Conservation (phyloP, 129 eudicot species). For the carrot (Daucus carota) region DNA sequence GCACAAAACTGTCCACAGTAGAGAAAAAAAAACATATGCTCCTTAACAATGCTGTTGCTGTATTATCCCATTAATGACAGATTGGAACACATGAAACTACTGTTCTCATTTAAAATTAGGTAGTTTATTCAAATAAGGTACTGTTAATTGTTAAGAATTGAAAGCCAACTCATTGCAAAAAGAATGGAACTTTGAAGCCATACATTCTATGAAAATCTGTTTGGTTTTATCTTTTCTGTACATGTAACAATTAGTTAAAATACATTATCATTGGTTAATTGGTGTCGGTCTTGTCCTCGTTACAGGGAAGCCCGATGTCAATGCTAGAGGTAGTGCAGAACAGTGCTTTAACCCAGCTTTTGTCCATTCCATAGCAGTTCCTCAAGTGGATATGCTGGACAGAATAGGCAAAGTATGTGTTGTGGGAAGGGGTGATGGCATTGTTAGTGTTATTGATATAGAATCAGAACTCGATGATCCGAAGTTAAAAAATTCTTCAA, state of each 20-base stretch:
- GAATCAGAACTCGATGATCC: slow-evolving; percentile 55
- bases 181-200: background rate
- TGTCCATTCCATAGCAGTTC: slow-evolving; percentile 74
- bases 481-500: slow-evolving; percentile 35
- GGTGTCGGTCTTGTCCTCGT: background rate
- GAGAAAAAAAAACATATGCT: background rate
- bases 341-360: slow-evolving; percentile 90
- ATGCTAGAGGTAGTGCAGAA: slow-evolving; percentile 29
- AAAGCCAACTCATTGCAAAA: background rate
- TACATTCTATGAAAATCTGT: background rate
- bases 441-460: slow-evolving; percentile 59
- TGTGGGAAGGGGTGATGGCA: slow-evolving; percentile 94
- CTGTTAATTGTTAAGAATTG: background rate
- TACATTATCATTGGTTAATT: background rate
- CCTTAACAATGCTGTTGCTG: background rate
- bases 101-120: background rate
- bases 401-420: slow-evolving; percentile 66
- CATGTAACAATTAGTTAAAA: background rate
- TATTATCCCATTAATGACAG: background rate
- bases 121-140: background rate
- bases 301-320: slow-evolving; percentile 37
- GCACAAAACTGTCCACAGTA: background rate
- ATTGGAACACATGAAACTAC: background rate
- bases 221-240: background rate
- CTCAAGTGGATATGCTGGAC: slow-evolving; percentile 70